phyloP scores from a whole-genome alignment of 176 grass and related monocot genomes.

The Ensete ventricosum region DNA sequence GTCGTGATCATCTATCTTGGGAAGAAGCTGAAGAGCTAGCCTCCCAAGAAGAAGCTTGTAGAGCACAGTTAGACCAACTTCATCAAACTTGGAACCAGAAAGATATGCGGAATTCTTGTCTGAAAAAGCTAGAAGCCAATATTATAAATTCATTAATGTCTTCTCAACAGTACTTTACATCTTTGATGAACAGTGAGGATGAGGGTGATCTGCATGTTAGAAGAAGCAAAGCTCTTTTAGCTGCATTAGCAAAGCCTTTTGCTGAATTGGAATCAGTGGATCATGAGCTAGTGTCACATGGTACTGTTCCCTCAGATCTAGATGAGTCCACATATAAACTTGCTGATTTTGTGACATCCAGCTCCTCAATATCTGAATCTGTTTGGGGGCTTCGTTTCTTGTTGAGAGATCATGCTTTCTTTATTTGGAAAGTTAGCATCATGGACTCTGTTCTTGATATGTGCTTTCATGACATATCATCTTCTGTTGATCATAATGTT shows the following conservation, averaged over 20 bases:
- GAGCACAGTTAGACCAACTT: slow-evolving; percentile 71
- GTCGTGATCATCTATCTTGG: slow-evolving; percentile 94
- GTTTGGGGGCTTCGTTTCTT: slow-evolving; percentile 55
- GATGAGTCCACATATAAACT: slow-evolving; percentile 32
- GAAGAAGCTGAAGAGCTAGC: slow-evolving; percentile 99
- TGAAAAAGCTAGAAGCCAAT: slow-evolving; percentile 63
- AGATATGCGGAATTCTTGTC: slow-evolving; percentile 64
- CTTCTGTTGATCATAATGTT: slow-evolving; percentile 65
- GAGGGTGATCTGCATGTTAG: slow-evolving; percentile 48
- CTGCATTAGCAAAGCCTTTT: slow-evolving; percentile 61
- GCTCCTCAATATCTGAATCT: slow-evolving; percentile 55
- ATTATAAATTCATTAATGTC: slow-evolving; percentile 64
- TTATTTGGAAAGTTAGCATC: slow-evolving; percentile 78
- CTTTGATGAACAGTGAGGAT: slow-evolving; percentile 56
- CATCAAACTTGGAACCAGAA: slow-evolving; percentile 86
- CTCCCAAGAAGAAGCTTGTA: slow-evolving; percentile 91
- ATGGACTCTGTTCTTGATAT: slow-evolving; percentile 76
- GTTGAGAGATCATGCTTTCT: slow-evolving; percentile 70
- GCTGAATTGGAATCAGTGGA: slow-evolving; percentile 66
- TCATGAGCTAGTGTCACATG: slow-evolving; percentile 37
- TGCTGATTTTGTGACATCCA: slow-evolving; percentile 36
- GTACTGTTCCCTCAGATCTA: slow-evolving; percentile 30
- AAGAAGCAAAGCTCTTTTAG: slow-evolving; percentile 64
- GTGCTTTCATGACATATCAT: slow-evolving; percentile 82
- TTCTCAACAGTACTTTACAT: slow-evolving; percentile 56